Evolutionary conservation across 805 yeast species (phyloP).

Genomic region (Cyberlindnera misumaiensis): DNA sequence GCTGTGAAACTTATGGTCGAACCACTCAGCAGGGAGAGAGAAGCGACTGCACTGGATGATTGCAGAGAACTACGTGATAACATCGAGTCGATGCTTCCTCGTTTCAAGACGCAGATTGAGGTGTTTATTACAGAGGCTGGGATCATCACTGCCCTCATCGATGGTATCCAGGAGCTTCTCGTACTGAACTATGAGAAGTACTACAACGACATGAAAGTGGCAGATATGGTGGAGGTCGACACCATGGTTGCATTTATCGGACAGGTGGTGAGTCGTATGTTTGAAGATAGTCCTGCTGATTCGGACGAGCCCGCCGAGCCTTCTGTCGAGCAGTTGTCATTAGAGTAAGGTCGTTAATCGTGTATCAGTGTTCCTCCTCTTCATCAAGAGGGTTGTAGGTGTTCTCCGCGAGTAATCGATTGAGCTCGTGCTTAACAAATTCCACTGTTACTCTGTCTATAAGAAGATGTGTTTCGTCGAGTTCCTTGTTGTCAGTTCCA

Average conservation of each 20-base stretch:
- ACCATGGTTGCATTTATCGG: slow-evolving; percentile 45
- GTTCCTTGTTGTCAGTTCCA: slow-evolving; percentile 38
- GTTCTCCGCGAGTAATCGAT: slow-evolving; percentile 69
- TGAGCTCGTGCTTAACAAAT: slow-evolving; percentile 70
- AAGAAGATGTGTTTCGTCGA: slow-evolving; percentile 86
- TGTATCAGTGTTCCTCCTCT: slow-evolving; percentile 33
- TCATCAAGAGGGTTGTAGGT: slow-evolving; percentile 81
- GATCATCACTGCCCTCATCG: slow-evolving; percentile 45
- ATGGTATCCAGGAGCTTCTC: slow-evolving; percentile 59
- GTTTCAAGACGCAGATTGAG: slow-evolving; percentile 43
- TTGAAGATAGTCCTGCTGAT: slow-evolving; percentile 14
- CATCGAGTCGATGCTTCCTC: slow-evolving; percentile 49
- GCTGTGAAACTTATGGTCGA: slow-evolving; percentile 43
- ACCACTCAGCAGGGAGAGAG: slow-evolving; percentile 30
- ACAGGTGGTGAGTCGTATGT: slow-evolving; percentile 26
- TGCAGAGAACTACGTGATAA: slow-evolving; percentile 39
- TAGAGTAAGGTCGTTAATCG: background rate
- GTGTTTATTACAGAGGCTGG: slow-evolving; percentile 51
- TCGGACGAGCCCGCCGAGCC: no score
- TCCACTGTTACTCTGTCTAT: slow-evolving; percentile 74
- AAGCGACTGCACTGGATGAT: slow-evolving; percentile 25
- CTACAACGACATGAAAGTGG: slow-evolving; percentile 27
- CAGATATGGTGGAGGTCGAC: slow-evolving; percentile 48
- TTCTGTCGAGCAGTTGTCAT: no score
- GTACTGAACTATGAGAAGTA: slow-evolving; percentile 51